Base-by-base conservation (phyloP, 768 basidiomycete species). In the Lentinula sp. region DNA sequence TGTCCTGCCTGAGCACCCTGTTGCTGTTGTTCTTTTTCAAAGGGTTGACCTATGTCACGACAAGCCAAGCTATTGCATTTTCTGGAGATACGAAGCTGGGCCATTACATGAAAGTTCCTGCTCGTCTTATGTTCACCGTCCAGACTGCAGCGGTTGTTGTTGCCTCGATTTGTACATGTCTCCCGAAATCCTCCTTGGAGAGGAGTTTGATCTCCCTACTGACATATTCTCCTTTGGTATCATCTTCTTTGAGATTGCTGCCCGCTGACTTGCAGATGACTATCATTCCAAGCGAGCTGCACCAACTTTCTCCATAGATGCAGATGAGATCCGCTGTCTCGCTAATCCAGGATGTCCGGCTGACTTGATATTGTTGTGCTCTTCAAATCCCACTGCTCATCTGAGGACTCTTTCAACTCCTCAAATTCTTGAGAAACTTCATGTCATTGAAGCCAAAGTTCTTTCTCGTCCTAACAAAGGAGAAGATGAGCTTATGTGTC, bases 141-240 rank as follows among this genome's bases (percentile, higher is more conserved):
- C 91, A 93, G 68, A 73, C 86, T 59, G 70, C 87, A 50, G 79
- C 91, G 8, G 80, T 83, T 5, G 57, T 83, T 36, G 67, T 95
- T 60, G 74, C 80, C 52, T 74, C 2, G 90, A 93, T 67, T 90
- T 92, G 5, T 96, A 97, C 76, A 98, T 98, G 96, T 93, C 91
- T 2, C 96, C 96, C 0, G 96, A 98, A 71, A 97, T 98, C 66
- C 78, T 96, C 1, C 79, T 93, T 10, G 95, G 95, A 20, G 84
- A 89, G 56, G 91, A 95, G 68, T 99, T 99, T 65, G 91, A 93
- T 71, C 83, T 98, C 4, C 87, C 92, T 3, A 97, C 96, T 5
- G 96, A 99, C 69, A 87, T 97, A 0, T 98, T 94, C 73, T 95
- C 94, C 5, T 83, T 98, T 10, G 95, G 93, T 0, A 84, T 96